These are phyloP conservation scores for Daldinia concentrica DNA, from an alignment of 495 filamentous ascomycete species.

Conservation along the genomic window DNA sequence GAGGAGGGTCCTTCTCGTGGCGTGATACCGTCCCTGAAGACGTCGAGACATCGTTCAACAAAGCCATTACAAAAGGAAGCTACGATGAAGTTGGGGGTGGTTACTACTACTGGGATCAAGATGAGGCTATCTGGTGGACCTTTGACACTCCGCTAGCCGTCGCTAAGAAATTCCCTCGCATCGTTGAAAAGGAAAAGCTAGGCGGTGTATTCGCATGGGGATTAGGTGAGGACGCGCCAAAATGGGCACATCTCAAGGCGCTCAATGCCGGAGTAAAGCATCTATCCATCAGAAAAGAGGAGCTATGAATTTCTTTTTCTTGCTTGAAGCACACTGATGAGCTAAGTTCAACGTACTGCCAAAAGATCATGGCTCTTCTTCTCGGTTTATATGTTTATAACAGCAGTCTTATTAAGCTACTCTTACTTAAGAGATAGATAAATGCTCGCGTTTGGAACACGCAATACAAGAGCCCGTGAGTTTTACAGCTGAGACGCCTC, in stretches of 20 bases:
- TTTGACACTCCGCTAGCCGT: constrained; percentile 75
- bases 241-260: constrained; percentile 66
- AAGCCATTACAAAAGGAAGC: constrained; percentile 61
- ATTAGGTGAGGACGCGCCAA: constrained; percentile 73
- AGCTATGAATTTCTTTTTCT: constrained; percentile 24
- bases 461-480: background rate
- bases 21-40: constrained; percentile 59
- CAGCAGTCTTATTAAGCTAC: background rate
- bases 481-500: background rate
- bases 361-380: background rate
- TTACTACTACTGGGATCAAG: constrained; percentile 72
- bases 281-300: constrained; percentile 43
- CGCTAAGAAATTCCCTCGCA: constrained; percentile 67
- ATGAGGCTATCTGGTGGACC: constrained; percentile 73
- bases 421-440: background rate
- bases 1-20: constrained; percentile 69
- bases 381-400: background rate
- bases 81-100: constrained; percentile 70
- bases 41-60: constrained; percentile 58
- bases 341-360: background rate
- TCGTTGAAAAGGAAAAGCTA: constrained; percentile 65
- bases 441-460: background rate
- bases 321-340: background rate
- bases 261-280: constrained; percentile 60
- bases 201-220: constrained; percentile 81